Evolutionary conservation across 441 rosid genomes (phyloP).

Genomic region (Heliophila coronopifolia): DNA sequence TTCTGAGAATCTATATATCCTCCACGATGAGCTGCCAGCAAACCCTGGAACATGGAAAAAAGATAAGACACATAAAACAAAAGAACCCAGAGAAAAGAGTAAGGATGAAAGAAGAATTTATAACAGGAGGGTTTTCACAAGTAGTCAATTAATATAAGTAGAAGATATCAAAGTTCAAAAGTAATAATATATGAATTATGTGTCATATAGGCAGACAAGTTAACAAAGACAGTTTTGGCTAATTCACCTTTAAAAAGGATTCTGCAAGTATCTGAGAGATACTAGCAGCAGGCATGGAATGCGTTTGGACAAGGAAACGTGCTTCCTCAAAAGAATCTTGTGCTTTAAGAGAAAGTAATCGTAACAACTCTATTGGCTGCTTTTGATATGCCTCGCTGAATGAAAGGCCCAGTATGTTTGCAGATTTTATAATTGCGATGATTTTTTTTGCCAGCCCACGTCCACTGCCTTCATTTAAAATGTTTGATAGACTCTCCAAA

Average conservation of each 20-base stretch:
- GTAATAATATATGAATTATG: not conserved
- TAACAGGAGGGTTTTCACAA: not conserved
- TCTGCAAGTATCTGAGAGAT: constrained; percentile 98
- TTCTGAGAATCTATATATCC: constrained; percentile 94
- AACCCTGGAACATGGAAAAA: constrained; percentile 47
- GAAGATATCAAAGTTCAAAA: not conserved
- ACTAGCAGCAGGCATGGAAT: constrained; percentile 79
- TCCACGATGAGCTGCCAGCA: constrained; percentile 97
- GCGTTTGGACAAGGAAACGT: constrained; percentile 71
- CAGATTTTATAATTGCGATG: constrained; percentile 79
- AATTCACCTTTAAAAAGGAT: constrained; percentile 79
- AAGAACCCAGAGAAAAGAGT: constrained; percentile 1
- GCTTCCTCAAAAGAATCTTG: constrained; percentile 98
- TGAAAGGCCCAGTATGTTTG: constrained; percentile 76
- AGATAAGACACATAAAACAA: constrained; percentile 12
- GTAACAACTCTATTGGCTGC: constrained; percentile 84
- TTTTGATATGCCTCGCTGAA: constrained; percentile 88
- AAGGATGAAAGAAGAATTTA: not conserved
- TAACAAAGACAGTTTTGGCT: constrained; percentile 1
- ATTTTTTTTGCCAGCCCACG: constrained; percentile 81
- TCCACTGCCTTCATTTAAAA: constrained; percentile 79
- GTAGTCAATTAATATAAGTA: constrained; percentile 17
- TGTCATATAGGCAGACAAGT: not conserved
- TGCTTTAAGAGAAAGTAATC: constrained; percentile 96
- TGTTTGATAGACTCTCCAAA: constrained; percentile 61